phyloP scores from a whole-genome alignment of 75 land plant species.

The Adiantum capillusveneris region DNA sequence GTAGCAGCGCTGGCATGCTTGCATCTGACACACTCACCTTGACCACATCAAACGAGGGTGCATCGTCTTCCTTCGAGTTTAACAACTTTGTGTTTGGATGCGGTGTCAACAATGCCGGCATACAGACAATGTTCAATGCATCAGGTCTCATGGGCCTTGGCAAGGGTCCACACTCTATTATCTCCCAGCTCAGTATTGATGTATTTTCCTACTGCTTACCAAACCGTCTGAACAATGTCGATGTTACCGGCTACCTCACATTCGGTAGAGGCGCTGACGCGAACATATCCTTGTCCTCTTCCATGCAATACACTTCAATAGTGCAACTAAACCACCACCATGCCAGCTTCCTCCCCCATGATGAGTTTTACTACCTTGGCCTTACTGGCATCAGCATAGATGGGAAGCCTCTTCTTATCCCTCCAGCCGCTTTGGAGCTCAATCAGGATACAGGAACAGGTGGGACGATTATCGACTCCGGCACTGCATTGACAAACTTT shows the following conservation, averaged over 20 bases:
- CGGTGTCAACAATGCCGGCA: not conserved
- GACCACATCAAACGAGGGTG: not conserved
- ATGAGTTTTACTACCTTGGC: not conserved
- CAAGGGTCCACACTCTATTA: not conserved
- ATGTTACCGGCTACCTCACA: not conserved
- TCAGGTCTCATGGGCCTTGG: not conserved
- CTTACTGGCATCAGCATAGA: not conserved
- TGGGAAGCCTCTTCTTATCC: not conserved
- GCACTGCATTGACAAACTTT: not conserved
- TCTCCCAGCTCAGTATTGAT: not conserved
- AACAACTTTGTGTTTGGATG: not conserved
- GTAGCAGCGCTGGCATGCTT: not conserved
- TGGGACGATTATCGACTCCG: constrained; percentile 1
- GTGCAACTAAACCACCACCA: not conserved
- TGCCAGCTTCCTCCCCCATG: not conserved
- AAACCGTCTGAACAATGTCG: not conserved
- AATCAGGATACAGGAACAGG: not conserved
- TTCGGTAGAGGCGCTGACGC: not conserved
- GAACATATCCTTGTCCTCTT: not conserved
- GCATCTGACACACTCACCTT: not conserved
- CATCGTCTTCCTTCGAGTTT: no score
- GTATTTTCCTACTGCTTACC: constrained; percentile 18
- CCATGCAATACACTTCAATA: not conserved
- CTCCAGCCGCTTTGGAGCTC: not conserved
- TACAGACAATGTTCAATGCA: not conserved